These are phyloP conservation scores for Claviceps pazoutovae DNA, from an alignment of 2,329 filamentous ascomycete species.

Conservation along the genomic window DNA sequence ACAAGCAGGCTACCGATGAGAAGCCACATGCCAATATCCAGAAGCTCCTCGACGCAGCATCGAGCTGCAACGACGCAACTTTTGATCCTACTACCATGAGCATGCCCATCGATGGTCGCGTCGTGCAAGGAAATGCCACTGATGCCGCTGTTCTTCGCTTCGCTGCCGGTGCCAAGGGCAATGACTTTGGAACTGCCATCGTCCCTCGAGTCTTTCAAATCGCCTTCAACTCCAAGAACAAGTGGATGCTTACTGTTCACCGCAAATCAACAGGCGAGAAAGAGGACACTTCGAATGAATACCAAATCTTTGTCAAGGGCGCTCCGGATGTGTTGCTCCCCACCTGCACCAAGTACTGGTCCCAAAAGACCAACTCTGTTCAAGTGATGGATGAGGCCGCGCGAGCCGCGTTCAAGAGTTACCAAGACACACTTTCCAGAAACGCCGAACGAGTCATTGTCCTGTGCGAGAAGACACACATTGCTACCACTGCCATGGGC, in stretches of 20 bases:
- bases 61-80: conserved; percentile 28
- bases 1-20: conserved; percentile 9
- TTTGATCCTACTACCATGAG: conserved; percentile 25
- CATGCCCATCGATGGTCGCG: conserved; percentile 20
- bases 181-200: conserved; percentile 9
- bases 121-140: conserved; percentile 28
- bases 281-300: conserved; percentile 14
- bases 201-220: conserved; percentile 23
- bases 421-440: conserved; percentile 26
- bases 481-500: conserved; percentile 13
- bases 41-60: conserved; percentile 17
- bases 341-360: conserved; percentile 23
- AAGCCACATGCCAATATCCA: conserved; percentile 6
- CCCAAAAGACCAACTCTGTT: conserved; percentile 15
- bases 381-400: conserved; percentile 21
- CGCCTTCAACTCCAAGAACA: conserved; percentile 37
- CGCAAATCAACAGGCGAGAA: conserved; percentile 10
- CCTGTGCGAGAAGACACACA: conserved; percentile 24
- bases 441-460: conserved; percentile 31
- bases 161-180: conserved; percentile 14
- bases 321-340: conserved; percentile 36
- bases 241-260: conserved; percentile 32
- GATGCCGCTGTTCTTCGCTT: conserved; percentile 28
- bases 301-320: conserved; percentile 36
- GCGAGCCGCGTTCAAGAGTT: conserved; percentile 18